Base-by-base conservation (phyloP, 2,329 filamentous ascomycete species). In the Leptosphaerulina australis region DNA sequence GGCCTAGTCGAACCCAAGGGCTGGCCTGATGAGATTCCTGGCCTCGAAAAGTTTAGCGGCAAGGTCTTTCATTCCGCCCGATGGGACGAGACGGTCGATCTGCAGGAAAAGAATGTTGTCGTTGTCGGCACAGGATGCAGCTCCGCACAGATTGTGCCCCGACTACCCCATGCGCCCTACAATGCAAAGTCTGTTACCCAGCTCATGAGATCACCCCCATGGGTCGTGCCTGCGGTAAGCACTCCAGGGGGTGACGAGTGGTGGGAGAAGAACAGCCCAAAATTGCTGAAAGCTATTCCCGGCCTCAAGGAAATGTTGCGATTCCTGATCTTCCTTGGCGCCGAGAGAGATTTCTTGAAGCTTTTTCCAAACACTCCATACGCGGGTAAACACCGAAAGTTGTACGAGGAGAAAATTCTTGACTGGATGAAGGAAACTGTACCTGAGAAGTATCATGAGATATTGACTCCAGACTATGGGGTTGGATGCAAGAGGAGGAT, bases 401-500 rank as follows among this genome's bases (percentile, higher is more conserved):
- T 58, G 9, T 67, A 76, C 1, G 78, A 81, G 51, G 66, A 68
- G n/a, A 69, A 59, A 64, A 77, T 75, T 59, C 50, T 83, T 24
- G 47, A 59, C 4, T 71, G 79, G 35, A 78, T 85, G 74, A 77
- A 75, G 49, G 61, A 66, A 4, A 73, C 67, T 1, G 81, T 81
- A 0, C 85, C 85, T 0, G 71, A 79, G 39, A 81, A 84, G 66
- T 88, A 87, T 51, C 81, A 83, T 54, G 79, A 84, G 22, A 76
- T 85, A 5, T 65, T 88, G 26, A 83, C 83, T 0, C 85, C 85
- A 0, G 78, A 87, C 39, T 88, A 85, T 48, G 76, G 79, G 34
- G 68, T 86, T 11, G 83, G 84, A 1, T 87, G 84, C 71, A 88
- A 87, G 70, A 73, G 85, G n/a, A 77, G 83, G 11, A 80, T 88